Conservation (phyloP, 2,329 filamentous ascomycete species). For the Penicillium hordei region DNA sequence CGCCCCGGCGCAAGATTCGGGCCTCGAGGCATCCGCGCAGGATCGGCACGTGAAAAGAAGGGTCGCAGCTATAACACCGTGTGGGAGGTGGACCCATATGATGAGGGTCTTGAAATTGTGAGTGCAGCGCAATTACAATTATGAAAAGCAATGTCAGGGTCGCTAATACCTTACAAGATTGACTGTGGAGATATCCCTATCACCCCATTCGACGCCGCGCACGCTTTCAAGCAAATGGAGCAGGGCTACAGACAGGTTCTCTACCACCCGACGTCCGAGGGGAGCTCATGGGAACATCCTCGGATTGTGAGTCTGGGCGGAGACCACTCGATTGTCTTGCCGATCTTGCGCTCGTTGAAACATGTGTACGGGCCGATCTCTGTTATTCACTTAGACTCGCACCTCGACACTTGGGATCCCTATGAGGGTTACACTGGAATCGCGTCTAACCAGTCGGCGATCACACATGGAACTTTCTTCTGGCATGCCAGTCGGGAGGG, state of each 20-base stretch:
- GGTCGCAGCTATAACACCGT: constrained; percentile 31
- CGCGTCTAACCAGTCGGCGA: constrained; percentile 22
- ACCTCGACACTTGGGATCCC: constrained; percentile 31
- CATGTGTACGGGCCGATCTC: constrained; percentile 24
- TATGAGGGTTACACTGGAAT: constrained; percentile 26
- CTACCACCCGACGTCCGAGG: constrained; percentile 14
- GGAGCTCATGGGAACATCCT: constrained; percentile 16
- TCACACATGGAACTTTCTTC: constrained; percentile 32
- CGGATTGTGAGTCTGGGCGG: constrained; percentile 26
- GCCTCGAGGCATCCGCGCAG: constrained; percentile 33
- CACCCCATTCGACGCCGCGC: constrained; percentile 26
- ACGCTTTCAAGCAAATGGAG: constrained; percentile 31
- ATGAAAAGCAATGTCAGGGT: background rate
- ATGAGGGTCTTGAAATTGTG: constrained; percentile 22
- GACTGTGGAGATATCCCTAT: constrained; percentile 34
- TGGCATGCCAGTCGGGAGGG: constrained; percentile 29
- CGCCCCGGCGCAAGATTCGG: constrained; percentile 35
- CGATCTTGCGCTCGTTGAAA: constrained; percentile 27
- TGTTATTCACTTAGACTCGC: constrained; percentile 32
- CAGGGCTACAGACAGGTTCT: constrained; percentile 22
- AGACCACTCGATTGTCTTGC: constrained; percentile 28
- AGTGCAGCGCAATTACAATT: background rate
- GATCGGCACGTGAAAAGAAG: constrained; percentile 30
- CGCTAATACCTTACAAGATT: constrained; percentile 4
- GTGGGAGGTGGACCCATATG: constrained; percentile 30